Conservation (phyloP, 2,329 filamentous ascomycete species). For the Endoconidiophora polonica region DNA sequence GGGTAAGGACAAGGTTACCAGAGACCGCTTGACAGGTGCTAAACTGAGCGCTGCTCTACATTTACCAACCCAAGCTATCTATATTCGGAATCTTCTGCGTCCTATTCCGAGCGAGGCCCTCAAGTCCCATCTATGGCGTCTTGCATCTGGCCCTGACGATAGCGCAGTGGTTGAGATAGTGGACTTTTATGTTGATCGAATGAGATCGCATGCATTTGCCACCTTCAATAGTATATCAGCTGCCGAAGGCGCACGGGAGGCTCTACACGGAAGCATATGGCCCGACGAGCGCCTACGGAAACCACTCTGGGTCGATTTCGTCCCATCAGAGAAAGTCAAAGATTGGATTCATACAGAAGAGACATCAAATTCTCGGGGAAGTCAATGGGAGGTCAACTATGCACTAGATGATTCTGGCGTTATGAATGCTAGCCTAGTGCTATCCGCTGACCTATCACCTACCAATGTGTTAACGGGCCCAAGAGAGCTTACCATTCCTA, state of each 20-base stretch:
- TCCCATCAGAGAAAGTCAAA: slow-evolving; percentile 56
- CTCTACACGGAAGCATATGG: slow-evolving; percentile 67
- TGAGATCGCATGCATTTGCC: slow-evolving; percentile 78
- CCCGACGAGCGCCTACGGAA: slow-evolving; percentile 75
- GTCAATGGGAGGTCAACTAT: slow-evolving; percentile 61
- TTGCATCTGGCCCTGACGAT: slow-evolving; percentile 44
- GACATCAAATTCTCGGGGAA: slow-evolving; percentile 24
- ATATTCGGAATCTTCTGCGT: slow-evolving; percentile 81
- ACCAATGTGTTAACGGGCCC: slow-evolving; percentile 5
- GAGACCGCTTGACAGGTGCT: not conserved
- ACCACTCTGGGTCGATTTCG: slow-evolving; percentile 73
- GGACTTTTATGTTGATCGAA: slow-evolving; percentile 63
- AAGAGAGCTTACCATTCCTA: not conserved
- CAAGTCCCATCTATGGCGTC: slow-evolving; percentile 47
- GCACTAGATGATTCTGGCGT: slow-evolving; percentile 36
- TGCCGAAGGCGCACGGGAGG: slow-evolving; percentile 59
- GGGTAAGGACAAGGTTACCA: slow-evolving; percentile 26
- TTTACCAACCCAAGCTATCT: slow-evolving; percentile 59
- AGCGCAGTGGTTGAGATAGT: slow-evolving; percentile 38
- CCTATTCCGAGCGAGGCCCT: slow-evolving; percentile 57
- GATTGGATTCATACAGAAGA: slow-evolving; percentile 62
- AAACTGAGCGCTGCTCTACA: slow-evolving; percentile 34
- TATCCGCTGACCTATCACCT: slow-evolving; percentile 12
- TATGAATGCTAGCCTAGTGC: slow-evolving; percentile 36
- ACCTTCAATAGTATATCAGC: slow-evolving; percentile 51